Conservation (phyloP, 1,284 basidiomycete genomes). For the Leccinum huronense region DNA sequence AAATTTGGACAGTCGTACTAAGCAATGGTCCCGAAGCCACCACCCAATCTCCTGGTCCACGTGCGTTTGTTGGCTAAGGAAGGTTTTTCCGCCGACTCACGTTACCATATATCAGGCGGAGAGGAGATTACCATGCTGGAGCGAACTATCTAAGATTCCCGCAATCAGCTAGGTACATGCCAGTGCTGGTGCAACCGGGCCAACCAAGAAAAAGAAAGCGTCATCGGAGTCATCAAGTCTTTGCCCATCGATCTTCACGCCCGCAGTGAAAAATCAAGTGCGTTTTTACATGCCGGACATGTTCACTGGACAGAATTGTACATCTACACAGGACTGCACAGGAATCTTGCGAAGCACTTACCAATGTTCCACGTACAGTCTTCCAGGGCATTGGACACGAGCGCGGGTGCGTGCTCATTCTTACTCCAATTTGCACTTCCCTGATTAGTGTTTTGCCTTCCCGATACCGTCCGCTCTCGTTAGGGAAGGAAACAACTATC, state of each 20-base stretch:
- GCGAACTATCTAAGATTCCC: not conserved
- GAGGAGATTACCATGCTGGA: not conserved
- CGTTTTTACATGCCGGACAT: not conserved
- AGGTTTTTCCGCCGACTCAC: not conserved
- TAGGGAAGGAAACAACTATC: not conserved
- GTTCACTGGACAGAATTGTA: not conserved
- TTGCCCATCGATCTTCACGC: not conserved
- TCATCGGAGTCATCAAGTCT: not conserved
- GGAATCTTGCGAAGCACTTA: not conserved
- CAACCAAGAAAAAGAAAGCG: not conserved
- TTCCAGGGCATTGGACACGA: not conserved
- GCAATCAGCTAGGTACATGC: not conserved
- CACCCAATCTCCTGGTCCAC: not conserved
- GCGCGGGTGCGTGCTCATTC: not conserved
- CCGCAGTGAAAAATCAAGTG: not conserved
- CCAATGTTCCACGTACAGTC: not conserved
- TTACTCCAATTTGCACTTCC: not conserved
- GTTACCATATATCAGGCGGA: not conserved
- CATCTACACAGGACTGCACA: not conserved
- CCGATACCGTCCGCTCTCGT: not conserved
- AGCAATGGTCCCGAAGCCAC: too few species aligned
- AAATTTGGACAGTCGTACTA: too few species aligned
- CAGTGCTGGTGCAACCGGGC: too few species aligned
- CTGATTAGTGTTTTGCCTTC: not conserved
- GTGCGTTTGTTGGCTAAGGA: not conserved